These are phyloP conservation scores for Puccinia coronata DNA, from an alignment of 1,284 basidiomycete genomes.

Conservation along the genomic window DNA sequence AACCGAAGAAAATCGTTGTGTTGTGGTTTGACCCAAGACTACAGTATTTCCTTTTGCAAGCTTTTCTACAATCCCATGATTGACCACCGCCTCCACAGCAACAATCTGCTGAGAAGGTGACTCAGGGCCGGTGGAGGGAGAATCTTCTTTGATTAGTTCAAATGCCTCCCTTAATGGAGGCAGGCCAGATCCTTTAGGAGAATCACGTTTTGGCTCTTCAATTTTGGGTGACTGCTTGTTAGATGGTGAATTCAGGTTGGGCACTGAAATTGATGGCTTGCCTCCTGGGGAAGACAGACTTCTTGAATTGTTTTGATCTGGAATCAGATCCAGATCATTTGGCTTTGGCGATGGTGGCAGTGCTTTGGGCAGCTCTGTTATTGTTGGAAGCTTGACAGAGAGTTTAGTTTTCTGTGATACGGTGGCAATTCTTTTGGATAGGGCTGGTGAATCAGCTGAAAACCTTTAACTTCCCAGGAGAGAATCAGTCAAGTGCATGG, in stretches of 20 bases:
- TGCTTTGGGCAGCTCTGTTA: too few species aligned
- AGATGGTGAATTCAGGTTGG: not conserved
- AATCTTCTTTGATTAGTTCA: too few species aligned
- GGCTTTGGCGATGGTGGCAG: too few species aligned
- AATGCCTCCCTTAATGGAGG: not conserved
- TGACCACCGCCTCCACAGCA: not conserved
- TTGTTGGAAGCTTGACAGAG: not conserved
- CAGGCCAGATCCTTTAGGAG: not conserved
- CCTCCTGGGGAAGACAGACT: not conserved
- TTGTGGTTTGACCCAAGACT: too few species aligned
- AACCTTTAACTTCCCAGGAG: not conserved
- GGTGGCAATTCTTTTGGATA: not conserved
- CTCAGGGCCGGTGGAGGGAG: not conserved
- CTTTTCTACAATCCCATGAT: not conserved
- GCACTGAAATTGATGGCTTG: too few species aligned
- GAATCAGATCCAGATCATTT: not conserved
- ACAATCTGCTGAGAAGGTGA: not conserved
- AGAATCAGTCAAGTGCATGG: not conserved
- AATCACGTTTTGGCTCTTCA: not conserved
- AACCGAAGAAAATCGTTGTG: conserved; percentile 7
- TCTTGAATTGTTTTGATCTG: not conserved
- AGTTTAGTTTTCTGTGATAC: not conserved
- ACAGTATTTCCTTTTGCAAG: not conserved
- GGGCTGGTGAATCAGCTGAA: not conserved
- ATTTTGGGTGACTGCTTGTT: not conserved